phyloP scores from a whole-genome alignment of 441 rosid genomes.

The Syzygium syzygioides region DNA sequence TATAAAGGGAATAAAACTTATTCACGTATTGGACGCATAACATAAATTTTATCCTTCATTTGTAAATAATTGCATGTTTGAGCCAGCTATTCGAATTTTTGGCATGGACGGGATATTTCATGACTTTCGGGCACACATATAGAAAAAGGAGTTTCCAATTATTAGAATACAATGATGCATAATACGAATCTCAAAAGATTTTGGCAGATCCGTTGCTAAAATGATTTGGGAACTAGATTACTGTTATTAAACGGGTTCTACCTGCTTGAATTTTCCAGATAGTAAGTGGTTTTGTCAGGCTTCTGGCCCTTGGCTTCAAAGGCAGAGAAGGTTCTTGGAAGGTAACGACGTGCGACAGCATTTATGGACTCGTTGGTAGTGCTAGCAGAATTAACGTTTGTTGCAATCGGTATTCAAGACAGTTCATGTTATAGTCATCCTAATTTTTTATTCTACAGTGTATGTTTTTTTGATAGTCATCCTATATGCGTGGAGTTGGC shows the following conservation, averaged over 20 bases:
- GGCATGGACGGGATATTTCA: background rate
- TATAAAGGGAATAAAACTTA: background rate
- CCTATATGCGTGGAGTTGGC: conserved; percentile 2
- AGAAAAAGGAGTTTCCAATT: background rate
- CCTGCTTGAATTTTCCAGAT: background rate
- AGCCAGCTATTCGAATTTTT: background rate
- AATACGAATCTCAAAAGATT: background rate
- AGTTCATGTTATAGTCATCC: background rate
- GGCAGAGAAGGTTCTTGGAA: background rate
- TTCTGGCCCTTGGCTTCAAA: background rate
- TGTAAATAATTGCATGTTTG: too few relatives aligned
- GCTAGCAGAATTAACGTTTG: background rate
- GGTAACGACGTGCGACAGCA: background rate
- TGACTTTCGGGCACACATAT: background rate
- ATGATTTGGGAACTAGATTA: background rate
- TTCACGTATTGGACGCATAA: too few relatives aligned
- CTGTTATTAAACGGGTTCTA: background rate
- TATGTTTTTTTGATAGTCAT: background rate
- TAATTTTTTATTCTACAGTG: background rate
- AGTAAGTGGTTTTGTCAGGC: background rate
- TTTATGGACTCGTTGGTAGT: background rate
- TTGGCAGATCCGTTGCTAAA: background rate
- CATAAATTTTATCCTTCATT: too few relatives aligned
- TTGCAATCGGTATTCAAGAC: background rate
- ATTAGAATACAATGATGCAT: background rate